Evolutionary conservation across 768 basidiomycete species (phyloP).

Genomic region (Kondoa subrosea): DNA sequence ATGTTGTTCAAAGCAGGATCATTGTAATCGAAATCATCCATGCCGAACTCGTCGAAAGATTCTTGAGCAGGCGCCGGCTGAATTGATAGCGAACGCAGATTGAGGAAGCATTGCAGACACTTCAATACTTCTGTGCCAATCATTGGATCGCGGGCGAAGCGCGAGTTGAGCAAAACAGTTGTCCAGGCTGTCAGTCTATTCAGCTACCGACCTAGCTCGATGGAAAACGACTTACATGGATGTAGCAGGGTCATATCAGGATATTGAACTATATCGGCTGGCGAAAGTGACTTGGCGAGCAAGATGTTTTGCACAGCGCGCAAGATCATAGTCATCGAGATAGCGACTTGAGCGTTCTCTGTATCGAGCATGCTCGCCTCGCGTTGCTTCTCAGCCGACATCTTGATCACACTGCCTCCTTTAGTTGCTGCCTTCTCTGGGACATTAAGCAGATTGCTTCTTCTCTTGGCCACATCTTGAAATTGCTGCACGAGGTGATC

Average conservation of each 20-base stretch:
- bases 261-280: conserved; percentile 36
- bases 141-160: conserved; percentile 37
- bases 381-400: conserved; percentile 10
- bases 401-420: conserved; percentile 8
- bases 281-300: conserved; percentile 35
- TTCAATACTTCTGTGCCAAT: conserved; percentile 44
- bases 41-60: conserved; percentile 60
- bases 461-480: conserved; percentile 29
- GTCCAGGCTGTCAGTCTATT: conserved; percentile 41
- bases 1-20: conserved; percentile 48
- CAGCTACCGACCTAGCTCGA: conserved; percentile 2
- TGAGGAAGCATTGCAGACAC: conserved; percentile 47
- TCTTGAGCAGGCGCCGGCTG: conserved; percentile 38
- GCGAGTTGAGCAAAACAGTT: conserved; percentile 38
- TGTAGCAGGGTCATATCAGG: conserved; percentile 49
- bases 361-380: conserved; percentile 5
- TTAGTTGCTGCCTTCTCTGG: background rate
- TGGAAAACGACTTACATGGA: conserved; percentile 36
- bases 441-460: conserved; percentile 22
- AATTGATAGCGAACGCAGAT: conserved; percentile 43
- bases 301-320: conserved; percentile 44
- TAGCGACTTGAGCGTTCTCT: conserved; percentile 29
- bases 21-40: conserved; percentile 44
- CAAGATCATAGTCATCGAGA: conserved; percentile 39
- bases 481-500: conserved; percentile 44